These are phyloP conservation scores for Amphicarpaea edgeworthii DNA, from an alignment of 306 rosid genomes.

Conservation along the genomic window DNA sequence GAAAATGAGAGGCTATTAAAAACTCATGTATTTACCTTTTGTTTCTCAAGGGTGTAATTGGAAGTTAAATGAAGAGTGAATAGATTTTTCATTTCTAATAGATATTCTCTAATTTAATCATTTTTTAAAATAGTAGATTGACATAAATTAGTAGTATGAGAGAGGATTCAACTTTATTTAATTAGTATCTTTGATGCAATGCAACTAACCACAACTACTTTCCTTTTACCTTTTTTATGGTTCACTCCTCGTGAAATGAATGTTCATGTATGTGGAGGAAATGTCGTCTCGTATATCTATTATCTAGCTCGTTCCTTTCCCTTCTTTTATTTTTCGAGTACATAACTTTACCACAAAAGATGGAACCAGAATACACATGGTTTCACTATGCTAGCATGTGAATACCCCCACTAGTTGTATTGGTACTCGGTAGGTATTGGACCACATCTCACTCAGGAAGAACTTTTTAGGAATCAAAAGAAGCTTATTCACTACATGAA, in stretches of 20 bases:
- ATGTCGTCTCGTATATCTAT: constrained; percentile 14
- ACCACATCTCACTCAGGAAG: constrained; percentile 38
- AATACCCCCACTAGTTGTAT: constrained; percentile 37
- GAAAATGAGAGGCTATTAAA: not conserved
- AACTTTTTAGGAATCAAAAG: constrained; percentile 28
- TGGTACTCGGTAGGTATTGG: constrained; percentile 40
- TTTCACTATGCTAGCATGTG: constrained; percentile 58
- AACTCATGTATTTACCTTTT: not conserved
- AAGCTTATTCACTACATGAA: constrained; percentile 11
- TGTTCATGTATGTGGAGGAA: constrained; percentile 49
- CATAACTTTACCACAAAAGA: constrained; percentile 41
- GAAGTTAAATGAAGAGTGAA: not conserved
- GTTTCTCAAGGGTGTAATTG: not conserved
- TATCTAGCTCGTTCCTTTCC: constrained; percentile 38
- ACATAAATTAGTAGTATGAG: not conserved
- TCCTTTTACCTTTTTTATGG: constrained; percentile 18
- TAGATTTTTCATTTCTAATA: not conserved
- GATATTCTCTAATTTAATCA: too few species aligned
- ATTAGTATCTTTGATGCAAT: constrained; percentile 24
- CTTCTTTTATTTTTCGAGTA: constrained; percentile 36
- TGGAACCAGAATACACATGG: constrained; percentile 46
- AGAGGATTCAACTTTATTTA: constrained; percentile 38
- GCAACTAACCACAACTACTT: constrained; percentile 39
- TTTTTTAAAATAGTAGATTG: too few species aligned
- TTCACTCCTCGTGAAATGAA: constrained; percentile 60